Conservation (phyloP, 805 yeast species). For the Cyberlindnera petersonii region DNA sequence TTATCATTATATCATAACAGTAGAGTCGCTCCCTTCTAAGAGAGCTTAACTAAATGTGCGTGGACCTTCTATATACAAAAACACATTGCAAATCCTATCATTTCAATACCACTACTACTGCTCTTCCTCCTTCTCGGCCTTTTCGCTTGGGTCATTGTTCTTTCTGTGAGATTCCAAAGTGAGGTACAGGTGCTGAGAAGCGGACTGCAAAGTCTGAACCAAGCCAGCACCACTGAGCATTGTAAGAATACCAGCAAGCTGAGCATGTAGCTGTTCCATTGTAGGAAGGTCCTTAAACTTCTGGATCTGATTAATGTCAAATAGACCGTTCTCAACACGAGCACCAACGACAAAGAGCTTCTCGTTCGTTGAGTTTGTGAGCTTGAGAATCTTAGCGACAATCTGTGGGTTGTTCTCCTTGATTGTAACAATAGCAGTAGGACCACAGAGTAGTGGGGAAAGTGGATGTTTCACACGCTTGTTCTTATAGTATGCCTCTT, state of each 20-base stretch:
- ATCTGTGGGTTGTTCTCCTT: constrained; percentile 65
- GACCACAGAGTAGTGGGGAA: constrained; percentile 69
- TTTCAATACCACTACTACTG: too few species aligned
- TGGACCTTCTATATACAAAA: constrained; percentile 3
- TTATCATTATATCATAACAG: too few species aligned
- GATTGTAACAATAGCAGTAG: constrained; percentile 75
- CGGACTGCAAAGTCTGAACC: constrained; percentile 71
- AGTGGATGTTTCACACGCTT: constrained; percentile 60
- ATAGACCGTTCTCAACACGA: constrained; percentile 58
- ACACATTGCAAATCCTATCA: too few species aligned
- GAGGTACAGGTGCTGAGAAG: constrained; percentile 65
- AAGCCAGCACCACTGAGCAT: constrained; percentile 85
- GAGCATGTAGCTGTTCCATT: constrained; percentile 66
- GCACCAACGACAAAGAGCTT: constrained; percentile 84
- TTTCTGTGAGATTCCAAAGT: constrained; percentile 64
- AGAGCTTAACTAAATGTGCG: too few species aligned
- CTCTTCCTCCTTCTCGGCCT: constrained; percentile 9
- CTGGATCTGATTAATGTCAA: constrained; percentile 49
- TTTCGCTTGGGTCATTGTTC: constrained; percentile 31
- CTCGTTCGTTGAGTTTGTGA: constrained; percentile 62
- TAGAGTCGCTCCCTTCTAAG: too few species aligned
- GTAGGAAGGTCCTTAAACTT: constrained; percentile 72
- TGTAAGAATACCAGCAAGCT: constrained; percentile 81
- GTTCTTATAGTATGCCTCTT: constrained; percentile 42
- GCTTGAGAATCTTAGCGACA: constrained; percentile 58